Evolutionary conservation across 139 green algal species (phyloP).

Genomic region (Tetradesmus lagerheimii): DNA sequence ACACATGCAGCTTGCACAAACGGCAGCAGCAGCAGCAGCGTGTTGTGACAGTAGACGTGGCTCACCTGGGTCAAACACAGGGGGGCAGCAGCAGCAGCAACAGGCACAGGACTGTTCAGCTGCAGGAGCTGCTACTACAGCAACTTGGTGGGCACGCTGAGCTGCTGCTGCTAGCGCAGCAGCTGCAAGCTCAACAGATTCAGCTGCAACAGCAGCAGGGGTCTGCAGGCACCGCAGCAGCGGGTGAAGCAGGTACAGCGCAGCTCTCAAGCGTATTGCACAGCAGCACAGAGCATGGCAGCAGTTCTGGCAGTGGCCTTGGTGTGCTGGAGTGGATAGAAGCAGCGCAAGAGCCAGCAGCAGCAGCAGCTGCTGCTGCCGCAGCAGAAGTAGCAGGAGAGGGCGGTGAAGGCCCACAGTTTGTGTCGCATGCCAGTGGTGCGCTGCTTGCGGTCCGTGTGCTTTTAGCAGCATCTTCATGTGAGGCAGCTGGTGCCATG

Average conservation of each 20-base stretch:
- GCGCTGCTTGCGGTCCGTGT: neutral
- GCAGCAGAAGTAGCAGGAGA: neutral
- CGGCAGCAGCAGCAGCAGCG: neutral
- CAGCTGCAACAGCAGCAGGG: conserved; percentile 20
- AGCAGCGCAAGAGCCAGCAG: neutral
- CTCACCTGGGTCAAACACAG: neutral
- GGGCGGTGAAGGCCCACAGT: neutral
- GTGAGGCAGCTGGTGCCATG: neutral
- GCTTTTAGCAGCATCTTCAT: neutral
- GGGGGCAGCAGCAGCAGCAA: neutral
- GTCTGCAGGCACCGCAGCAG: neutral
- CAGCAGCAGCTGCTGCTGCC: neutral
- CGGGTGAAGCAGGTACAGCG: neutral
- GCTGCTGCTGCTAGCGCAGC: neutral
- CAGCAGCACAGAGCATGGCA: neutral
- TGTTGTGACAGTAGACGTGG: neutral
- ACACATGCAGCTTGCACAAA: neutral
- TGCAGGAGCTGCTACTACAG: neutral
- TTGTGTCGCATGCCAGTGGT: too few species aligned
- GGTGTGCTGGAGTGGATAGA: neutral
- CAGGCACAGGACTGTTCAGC: neutral
- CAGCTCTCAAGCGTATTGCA: neutral
- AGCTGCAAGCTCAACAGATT: neutral
- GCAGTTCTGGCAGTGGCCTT: neutral
- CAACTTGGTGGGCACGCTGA: neutral